Conservation (phyloP, 305 asterid species). For the Striga hermonthica region DNA sequence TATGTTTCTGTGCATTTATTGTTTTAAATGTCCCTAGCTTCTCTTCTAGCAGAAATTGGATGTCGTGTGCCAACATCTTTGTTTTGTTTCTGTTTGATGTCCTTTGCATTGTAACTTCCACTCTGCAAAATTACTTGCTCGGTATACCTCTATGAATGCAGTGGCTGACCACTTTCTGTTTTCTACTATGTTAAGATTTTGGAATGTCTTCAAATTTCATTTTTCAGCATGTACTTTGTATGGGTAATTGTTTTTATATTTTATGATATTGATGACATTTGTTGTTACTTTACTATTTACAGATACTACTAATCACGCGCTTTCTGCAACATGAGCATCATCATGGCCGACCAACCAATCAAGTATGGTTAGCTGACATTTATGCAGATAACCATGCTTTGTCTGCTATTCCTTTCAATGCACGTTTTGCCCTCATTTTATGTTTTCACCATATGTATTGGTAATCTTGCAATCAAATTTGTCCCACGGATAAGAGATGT, state of each 20-base stretch:
- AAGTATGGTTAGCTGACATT: slow-evolving; percentile 45
- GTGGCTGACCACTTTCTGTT: slow-evolving; percentile 4
- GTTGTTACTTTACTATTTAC: slow-evolving; percentile 35
- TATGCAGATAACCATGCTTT: slow-evolving; percentile 25
- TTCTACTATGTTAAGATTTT: background rate
- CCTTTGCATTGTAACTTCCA: slow-evolving; percentile 17
- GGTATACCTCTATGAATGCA: slow-evolving; percentile 3
- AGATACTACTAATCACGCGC: slow-evolving; percentile 84
- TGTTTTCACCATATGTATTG: slow-evolving; percentile 17
- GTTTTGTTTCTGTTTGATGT: slow-evolving; percentile 13
- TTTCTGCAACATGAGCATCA: slow-evolving; percentile 99
- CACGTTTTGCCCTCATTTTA: slow-evolving; percentile 22
- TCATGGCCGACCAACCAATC: slow-evolving; percentile 78
- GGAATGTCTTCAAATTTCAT: slow-evolving; percentile 18
- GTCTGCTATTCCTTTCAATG: slow-evolving; percentile 17
- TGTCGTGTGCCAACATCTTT: background rate
- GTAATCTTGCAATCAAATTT: slow-evolving; percentile 4
- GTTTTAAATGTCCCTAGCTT: slow-evolving; percentile 3
- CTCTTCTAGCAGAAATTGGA: slow-evolving; percentile 8
- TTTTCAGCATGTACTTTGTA: slow-evolving; percentile 11
- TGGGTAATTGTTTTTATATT: slow-evolving; percentile 19
- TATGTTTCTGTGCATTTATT: background rate
- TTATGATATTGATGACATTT: slow-evolving; percentile 31
- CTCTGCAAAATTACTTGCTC: background rate
- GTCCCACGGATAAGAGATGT: background rate